Evolutionary conservation across 257 asterid genomes (phyloP).

Genomic region (Prunella vulgaris): DNA sequence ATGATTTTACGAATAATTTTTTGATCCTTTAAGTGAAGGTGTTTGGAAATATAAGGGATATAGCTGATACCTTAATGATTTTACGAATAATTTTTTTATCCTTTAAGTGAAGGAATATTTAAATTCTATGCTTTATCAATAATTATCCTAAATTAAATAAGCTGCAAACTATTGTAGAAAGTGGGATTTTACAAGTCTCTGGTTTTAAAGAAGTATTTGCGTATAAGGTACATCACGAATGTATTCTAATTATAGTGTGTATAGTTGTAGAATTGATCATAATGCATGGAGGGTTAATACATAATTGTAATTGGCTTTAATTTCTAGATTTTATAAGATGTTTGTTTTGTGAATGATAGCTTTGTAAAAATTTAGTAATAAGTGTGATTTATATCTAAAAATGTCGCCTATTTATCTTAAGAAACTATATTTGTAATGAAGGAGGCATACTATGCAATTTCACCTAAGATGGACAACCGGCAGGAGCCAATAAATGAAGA

Average conservation of each 20-base stretch:
- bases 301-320: background rate
- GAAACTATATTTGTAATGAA: too few species aligned
- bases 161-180: background rate
- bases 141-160: background rate
- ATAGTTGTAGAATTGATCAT: background rate
- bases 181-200: background rate
- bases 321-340: background rate
- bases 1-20: background rate
- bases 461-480: too few species aligned
- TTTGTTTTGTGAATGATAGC: background rate
- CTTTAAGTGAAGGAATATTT: background rate
- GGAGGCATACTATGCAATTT: too few species aligned
- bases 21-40: background rate
- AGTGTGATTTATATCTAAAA: background rate
- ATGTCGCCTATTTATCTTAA: background rate
- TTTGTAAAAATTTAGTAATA: background rate
- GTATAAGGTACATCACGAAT: background rate
- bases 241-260: background rate
- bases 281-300: background rate
- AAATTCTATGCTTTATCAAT: background rate
- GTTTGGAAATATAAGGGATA: background rate
- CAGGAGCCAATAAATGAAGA: too few species aligned
- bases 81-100: background rate
- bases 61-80: background rate
- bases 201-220: background rate